Conservation (phyloP, 169 alveolate genomes). For the Babesia bigemina region DNA sequence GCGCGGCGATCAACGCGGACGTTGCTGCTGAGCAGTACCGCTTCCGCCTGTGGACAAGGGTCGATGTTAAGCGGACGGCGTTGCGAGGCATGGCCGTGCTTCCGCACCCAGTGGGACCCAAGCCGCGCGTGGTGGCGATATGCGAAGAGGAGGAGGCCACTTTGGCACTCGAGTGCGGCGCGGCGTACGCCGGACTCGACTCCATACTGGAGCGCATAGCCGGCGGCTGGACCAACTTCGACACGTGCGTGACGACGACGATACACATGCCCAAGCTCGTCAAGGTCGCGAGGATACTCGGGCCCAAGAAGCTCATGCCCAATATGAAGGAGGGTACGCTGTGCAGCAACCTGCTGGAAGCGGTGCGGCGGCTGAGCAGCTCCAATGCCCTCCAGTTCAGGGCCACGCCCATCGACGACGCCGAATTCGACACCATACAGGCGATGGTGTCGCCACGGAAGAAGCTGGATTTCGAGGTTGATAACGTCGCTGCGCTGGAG, state of each 20-base stretch:
- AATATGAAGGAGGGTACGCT: constrained; percentile 86
- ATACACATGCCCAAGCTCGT: constrained; percentile 83
- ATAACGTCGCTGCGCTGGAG: constrained; percentile 28
- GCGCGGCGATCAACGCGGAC: neutral
- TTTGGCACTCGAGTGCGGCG: constrained; percentile 67
- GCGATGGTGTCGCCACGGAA: neutral
- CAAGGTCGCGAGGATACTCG: constrained; percentile 87
- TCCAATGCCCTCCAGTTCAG: constrained; percentile 73
- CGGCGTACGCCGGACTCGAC: constrained; percentile 76
- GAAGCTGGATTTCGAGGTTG: constrained; percentile 15
- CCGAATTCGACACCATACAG: constrained; percentile 12
- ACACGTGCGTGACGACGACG: constrained; percentile 82
- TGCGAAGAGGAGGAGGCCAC: constrained; percentile 62
- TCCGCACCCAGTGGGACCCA: constrained; percentile 58
- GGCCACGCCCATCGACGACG: constrained; percentile 57
- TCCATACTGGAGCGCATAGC: constrained; percentile 71
- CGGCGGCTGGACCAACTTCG: constrained; percentile 87
- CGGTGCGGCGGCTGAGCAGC: constrained; percentile 67
- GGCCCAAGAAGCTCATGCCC: constrained; percentile 93
- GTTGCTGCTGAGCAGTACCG: neutral
- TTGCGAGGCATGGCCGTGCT: constrained; percentile 54
- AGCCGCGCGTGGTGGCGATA: constrained; percentile 57
- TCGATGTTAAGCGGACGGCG: constrained; percentile 53
- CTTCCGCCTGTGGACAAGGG: constrained; percentile 34
- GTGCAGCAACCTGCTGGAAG: constrained; percentile 64